Evolutionary conservation across 176 grass and related monocot species (phyloP), one percentile per base, ranked within the genome.

Genomic region (Carex myosuroides): DNA sequence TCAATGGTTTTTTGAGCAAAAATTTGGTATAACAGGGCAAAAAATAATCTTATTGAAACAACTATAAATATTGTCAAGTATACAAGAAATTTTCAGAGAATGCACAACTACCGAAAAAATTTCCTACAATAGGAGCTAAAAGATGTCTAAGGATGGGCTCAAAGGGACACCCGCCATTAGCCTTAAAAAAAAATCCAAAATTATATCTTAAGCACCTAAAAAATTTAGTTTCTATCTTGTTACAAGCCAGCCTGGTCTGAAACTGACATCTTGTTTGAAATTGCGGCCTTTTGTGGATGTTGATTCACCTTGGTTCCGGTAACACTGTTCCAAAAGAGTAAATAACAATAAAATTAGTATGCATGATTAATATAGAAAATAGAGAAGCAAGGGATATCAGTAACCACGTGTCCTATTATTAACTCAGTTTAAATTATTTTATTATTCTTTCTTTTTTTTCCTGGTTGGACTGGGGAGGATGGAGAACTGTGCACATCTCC

Each of bases 301-400:
- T n/a, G 91, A 93, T 76, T 95, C 95, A n/a, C 95, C 92, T 82
- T 91, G 92, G 64, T 92, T 92, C 4, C 92, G 89, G 68, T 98
- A 98, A 82, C 95, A 98, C 95, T 98, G 89, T 75, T 74, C 21
- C 48, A 79, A 85, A 17, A 70, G 57, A 79, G 71, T 83, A 78
- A 83, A 37, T 50, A 89, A 83, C 1, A 64, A 39, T 41, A 60
- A 76, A 76, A 83, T 11, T 35, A 32, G 21, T 35, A 53, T 57
- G 33, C 6, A 42, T 71, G n/a, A 24, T 55, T 29, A 26, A 8
- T 55, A 76, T 30, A 30, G 44, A 55, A 41, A 55, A 76, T 73
- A 24, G 18, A 24, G 8, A 72, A 71, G 39, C 37, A 44, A 46
- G 3, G 37, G 69, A 48, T 72, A 48, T 14, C 33, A 21, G 37